These are phyloP conservation scores for Balakata baccata DNA, from an alignment of 345 rosid species.

Conservation along the genomic window DNA sequence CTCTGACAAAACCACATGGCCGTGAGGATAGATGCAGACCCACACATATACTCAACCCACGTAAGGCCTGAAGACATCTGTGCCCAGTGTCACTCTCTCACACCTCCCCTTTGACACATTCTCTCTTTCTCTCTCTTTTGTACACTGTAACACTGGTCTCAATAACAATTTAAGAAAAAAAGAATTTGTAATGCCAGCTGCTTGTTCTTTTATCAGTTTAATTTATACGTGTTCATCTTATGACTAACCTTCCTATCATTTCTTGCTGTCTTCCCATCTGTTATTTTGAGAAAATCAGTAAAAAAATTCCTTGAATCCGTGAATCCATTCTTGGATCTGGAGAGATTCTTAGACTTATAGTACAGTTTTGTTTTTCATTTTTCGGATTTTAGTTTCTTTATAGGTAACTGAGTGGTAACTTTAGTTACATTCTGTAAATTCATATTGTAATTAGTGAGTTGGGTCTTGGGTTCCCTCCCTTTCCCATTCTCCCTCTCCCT, in stretches of 20 bases:
- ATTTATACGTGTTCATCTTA: slow-evolving; percentile 10
- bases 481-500: neutral
- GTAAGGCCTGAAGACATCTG: slow-evolving; percentile 42
- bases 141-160: neutral
- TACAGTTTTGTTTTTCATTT: neutral
- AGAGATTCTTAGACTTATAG: slow-evolving; percentile 34
- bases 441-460: slow-evolving; percentile 22
- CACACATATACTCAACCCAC: slow-evolving; percentile 55
- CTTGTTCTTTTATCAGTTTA: slow-evolving; percentile 10
- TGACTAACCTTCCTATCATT: slow-evolving; percentile 29
- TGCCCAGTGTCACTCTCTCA: slow-evolving; percentile 25
- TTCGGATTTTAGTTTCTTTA: slow-evolving; percentile 1
- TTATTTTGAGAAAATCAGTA: slow-evolving; percentile 22
- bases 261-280: slow-evolving; percentile 39
- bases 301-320: neutral
- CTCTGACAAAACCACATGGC: slow-evolving; percentile 61
- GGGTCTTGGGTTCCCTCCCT: slow-evolving; percentile 26
- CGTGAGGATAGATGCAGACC: slow-evolving; percentile 53
- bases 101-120: slow-evolving; percentile 2
- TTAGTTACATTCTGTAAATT: slow-evolving; percentile 13
- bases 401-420: slow-evolving; percentile 17
- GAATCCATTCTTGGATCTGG: slow-evolving; percentile 52
- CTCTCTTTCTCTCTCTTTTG: slow-evolving; percentile 9
- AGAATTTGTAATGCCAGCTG: slow-evolving; percentile 13
- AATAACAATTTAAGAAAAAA: neutral